These are phyloP conservation scores for Thielaviopsis ethacetica DNA, from an alignment of 2,329 filamentous ascomycete species.

Conservation along the genomic window DNA sequence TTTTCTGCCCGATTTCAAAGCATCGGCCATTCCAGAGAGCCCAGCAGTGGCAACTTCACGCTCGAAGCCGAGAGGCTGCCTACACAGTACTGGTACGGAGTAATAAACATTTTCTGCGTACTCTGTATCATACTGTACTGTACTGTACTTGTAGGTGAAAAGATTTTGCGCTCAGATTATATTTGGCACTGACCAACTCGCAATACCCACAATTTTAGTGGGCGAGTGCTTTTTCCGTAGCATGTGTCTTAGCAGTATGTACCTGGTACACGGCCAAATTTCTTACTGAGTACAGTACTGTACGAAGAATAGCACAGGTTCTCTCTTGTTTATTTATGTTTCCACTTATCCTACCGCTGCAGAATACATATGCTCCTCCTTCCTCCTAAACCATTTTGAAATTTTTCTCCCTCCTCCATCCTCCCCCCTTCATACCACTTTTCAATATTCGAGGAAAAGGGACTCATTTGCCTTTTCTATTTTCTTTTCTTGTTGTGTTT, in stretches of 20 bases:
- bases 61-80: background rate
- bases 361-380: slow-evolving; percentile 13
- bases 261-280: background rate
- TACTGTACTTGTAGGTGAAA: too few relatives aligned
- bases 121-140: too few relatives aligned
- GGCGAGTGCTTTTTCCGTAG: background rate
- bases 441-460: slow-evolving; percentile 14
- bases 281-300: background rate
- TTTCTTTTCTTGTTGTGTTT: slow-evolving; percentile 8
- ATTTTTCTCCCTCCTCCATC: slow-evolving; percentile 18
- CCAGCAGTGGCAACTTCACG: background rate
- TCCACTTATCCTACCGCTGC: slow-evolving; percentile 20
- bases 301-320: background rate
- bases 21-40: background rate
- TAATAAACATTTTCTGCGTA: too few relatives aligned
- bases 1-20: background rate
- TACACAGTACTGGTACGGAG: too few relatives aligned
- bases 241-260: too few relatives aligned
- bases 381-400: slow-evolving; percentile 9
- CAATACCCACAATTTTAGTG: background rate
- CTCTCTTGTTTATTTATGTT: background rate
- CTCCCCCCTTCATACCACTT: slow-evolving; percentile 18
- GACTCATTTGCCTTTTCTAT: slow-evolving; percentile 8
- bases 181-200: background rate
- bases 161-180: background rate